A percentile compares a stretch with the other conserved stretches of the same genome.
These are phyloP conservation scores for Astraeus odoratus DNA, from an alignment of 768 basidiomycete species.

Conservation along the genomic window DNA sequence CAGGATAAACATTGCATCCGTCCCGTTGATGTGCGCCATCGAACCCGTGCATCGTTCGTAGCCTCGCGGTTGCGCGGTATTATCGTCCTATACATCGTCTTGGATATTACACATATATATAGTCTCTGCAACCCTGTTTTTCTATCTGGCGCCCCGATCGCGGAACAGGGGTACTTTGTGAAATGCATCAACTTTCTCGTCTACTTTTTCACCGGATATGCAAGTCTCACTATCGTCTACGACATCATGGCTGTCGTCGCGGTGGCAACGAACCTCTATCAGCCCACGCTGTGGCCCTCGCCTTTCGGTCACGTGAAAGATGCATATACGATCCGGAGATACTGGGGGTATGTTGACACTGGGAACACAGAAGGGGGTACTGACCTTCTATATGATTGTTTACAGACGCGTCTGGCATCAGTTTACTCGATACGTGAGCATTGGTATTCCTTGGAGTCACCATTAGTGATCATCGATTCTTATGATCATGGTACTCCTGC, in stretches of 20 bases:
- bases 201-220: neutral
- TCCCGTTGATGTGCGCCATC: no score
- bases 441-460: no score
- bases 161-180: neutral
- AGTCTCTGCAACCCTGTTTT: conserved; percentile 1
- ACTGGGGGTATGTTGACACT: neutral
- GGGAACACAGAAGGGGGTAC: no score
- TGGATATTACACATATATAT: conserved; percentile 1
- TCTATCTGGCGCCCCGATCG: neutral
- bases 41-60: no score
- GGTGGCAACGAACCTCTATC: neutral
- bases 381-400: no score
- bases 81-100: neutral
- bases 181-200: neutral
- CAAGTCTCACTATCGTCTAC: neutral
- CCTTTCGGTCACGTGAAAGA: neutral
- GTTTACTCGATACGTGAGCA: no score
- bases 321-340: neutral
- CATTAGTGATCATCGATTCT: no score
- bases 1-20: no score
- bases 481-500: no score
- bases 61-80: no score
- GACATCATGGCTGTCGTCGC: neutral
- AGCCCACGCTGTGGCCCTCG: neutral
- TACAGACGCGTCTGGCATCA: no score